These are phyloP conservation scores for Boletus huronensis DNA, from an alignment of 768 basidiomycete species.

Conservation along the genomic window DNA sequence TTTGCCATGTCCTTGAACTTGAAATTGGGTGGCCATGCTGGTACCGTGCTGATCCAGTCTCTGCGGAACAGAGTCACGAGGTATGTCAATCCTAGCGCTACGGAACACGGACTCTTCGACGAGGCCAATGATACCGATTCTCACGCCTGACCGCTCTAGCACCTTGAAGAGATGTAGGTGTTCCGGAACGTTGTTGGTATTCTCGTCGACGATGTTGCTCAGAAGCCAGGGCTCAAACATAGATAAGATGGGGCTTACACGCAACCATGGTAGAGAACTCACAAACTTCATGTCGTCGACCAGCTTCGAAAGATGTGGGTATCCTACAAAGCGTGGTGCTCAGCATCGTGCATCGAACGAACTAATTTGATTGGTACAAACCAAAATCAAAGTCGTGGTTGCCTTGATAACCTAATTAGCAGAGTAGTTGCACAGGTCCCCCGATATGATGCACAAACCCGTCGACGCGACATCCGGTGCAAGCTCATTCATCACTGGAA, in stretches of 20 bases:
- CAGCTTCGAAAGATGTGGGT: conserved; percentile 62
- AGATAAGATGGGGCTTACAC: neutral
- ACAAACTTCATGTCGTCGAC: conserved; percentile 75
- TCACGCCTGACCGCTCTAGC: conserved; percentile 65
- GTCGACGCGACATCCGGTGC: conserved; percentile 77
- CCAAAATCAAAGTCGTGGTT: conserved; percentile 95
- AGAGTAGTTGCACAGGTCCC: neutral
- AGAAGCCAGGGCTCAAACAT: conserved; percentile 75
- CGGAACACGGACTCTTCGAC: conserved; percentile 66
- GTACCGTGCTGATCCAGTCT: conserved; percentile 85
- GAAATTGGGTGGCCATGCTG: conserved; percentile 84
- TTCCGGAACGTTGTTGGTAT: conserved; percentile 60
- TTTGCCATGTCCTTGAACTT: conserved; percentile 72
- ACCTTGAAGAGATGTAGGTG: conserved; percentile 59
- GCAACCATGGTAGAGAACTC: conserved; percentile 22
- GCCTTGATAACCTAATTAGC: conserved; percentile 42
- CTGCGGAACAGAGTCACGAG: conserved; percentile 35
- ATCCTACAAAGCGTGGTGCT: conserved; percentile 39
- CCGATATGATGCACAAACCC: conserved; percentile 47
- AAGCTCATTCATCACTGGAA: conserved; percentile 81
- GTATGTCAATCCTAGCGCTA: neutral
- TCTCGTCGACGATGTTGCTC: conserved; percentile 78
- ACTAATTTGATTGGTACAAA: conserved; percentile 27
- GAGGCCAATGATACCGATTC: conserved; percentile 80
- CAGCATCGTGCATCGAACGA: neutral